Conservation (phyloP, 2,329 filamentous ascomycete genomes). For the Alternaria viburni region DNA sequence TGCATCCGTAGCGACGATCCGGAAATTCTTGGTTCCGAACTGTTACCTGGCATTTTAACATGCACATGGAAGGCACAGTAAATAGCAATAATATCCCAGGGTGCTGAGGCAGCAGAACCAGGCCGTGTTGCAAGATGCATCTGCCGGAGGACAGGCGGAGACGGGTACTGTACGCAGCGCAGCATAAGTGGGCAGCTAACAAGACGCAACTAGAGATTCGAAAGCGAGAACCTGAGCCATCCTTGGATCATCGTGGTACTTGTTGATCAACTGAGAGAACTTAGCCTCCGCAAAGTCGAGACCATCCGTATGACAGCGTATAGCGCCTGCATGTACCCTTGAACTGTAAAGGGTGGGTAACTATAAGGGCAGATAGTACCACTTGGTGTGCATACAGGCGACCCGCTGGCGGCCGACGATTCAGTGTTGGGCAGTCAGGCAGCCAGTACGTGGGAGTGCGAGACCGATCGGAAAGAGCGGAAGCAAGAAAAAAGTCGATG, state of each 20-base stretch:
- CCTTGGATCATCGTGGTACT: background rate
- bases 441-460: slow-evolving; percentile 9
- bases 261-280: background rate
- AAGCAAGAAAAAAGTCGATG: slow-evolving; percentile 18
- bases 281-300: slow-evolving; percentile 1
- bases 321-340: slow-evolving; percentile 7
- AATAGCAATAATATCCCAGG: background rate
- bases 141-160: background rate
- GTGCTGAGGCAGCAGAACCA: background rate
- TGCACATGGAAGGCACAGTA: background rate
- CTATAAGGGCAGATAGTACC: slow-evolving; percentile 6
- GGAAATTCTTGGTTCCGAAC: background rate
- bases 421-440: slow-evolving; percentile 18
- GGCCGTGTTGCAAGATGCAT: background rate
- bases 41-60: background rate
- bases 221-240: background rate
- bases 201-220: background rate
- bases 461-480: slow-evolving; percentile 25
- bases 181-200: background rate
- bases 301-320: slow-evolving; percentile 10
- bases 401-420: slow-evolving; percentile 12
- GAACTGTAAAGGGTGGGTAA: slow-evolving; percentile 6
- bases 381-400: slow-evolving; percentile 15
- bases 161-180: background rate
- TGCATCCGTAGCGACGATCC: background rate